A percentile compares a stretch with the other conserved stretches of the same genome.
phyloP scores from a whole-genome alignment of 1,139 yeast genomes.

The Pneumocystis jirovecii region DNA sequence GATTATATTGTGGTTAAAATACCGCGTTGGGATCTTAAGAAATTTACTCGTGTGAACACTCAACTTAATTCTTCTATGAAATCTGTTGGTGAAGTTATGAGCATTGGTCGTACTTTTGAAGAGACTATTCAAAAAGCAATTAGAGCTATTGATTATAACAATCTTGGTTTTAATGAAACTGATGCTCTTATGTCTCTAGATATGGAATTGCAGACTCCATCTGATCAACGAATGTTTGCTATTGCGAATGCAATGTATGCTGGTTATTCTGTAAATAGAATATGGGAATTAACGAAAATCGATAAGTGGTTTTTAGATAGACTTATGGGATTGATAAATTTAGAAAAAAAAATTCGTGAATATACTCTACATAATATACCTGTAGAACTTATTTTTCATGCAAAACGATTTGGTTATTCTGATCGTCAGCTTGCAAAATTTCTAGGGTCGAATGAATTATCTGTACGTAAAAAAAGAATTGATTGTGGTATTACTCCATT shows the following conservation, averaged over 20 bases:
- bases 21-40: conserved; percentile 98
- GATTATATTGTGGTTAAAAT: conserved; percentile 96
- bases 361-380: conserved; percentile 50
- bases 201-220: conserved; percentile 80
- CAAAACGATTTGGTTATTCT: conserved; percentile 93
- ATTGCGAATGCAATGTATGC: conserved; percentile 86
- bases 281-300: conserved; percentile 82
- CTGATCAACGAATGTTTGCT: conserved; percentile 92
- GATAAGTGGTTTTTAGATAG: conserved; percentile 96
- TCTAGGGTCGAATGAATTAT: conserved; percentile 80
- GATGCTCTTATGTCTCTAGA: conserved; percentile 81
- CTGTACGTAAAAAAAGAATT: conserved; percentile 78
- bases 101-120: conserved; percentile 93
- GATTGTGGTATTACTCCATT: conserved; percentile 81
- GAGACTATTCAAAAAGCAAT: conserved; percentile 97
- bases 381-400: conserved; percentile 49
- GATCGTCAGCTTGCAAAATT: conserved; percentile 93
- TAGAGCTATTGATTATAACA: conserved; percentile 88
- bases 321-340: conserved; percentile 53
- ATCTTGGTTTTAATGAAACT: conserved; percentile 83
- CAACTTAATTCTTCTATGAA: conserved; percentile 89
- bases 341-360: conserved; percentile 47
- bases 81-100: conserved; percentile 98
- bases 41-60: conserved; percentile 84
- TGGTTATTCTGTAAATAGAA: conserved; percentile 69